Evolutionary conservation across 1,139 yeast genomes (phyloP), one percentile per base, ranked within the genome.

Genomic region (Yamadazyma triangularis): DNA sequence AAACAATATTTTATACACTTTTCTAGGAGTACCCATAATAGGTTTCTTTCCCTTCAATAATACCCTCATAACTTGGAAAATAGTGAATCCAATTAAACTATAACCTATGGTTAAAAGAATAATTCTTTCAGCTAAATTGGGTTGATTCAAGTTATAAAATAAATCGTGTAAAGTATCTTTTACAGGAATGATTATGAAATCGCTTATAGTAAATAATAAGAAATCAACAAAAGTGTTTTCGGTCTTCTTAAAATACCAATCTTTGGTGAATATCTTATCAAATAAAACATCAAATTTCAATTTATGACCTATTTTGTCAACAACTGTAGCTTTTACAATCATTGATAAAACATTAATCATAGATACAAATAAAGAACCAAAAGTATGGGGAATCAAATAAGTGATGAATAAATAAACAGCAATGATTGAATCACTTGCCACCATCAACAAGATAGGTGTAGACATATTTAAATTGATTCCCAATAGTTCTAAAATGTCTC

Each of bases 371-470:
- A 56, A 24, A 30, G 52, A 60, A 4, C 85, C 85, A 9, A 73
- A 32, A 25, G 69, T 43, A 5, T 78, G 73, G 1, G 88, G 88
- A 2, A 77, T 41, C 23, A 73, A 58, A 45, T 78, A 80, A 3
- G 76, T 59, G 5, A 64, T 32, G 22, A 71, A 58, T 28, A 78
- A 47, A 32, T 69, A 71, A 2, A 60, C 51, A 1, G 70, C 50
- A 6, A 74, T 58, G 15, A 73, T 52, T 2, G 64, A 43, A 38
- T 77, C 70, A 22, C 74, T 58, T 18, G 64, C 26, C 2, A 55
- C 27, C 60, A 64, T 55, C 21, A 65, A 47, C 18, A 58, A 42
- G 4, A 68, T 32, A 0, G 74, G 74, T 4, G 70, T 59, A 10
- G 50, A 42, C 13, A 64, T 30, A 30, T 60, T 56, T 31, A 66